Base-by-base conservation (phyloP, 352 stramenopile genomes). In the Blastocystis sp. region DNA sequence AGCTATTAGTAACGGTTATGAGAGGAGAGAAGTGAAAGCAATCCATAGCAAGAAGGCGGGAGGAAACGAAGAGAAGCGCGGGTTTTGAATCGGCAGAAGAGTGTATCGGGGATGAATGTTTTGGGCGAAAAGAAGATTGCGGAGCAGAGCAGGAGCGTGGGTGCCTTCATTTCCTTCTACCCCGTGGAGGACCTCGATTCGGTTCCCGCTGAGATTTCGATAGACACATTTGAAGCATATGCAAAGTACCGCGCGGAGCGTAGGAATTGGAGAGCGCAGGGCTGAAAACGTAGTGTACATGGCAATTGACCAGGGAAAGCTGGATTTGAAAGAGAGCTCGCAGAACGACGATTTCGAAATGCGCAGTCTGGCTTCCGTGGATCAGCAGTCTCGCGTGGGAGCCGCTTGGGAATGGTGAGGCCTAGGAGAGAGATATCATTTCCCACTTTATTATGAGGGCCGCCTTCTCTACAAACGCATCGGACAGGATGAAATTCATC, bases 371-470 rank as follows among this genome's bases (percentile, higher is more conserved):
- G 70, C 70, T 1, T 17, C 17, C 43, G 70, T 81, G 9, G 65
- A 17, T 19, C 19, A 19, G n/a, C 21, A 84, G 34, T 14, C 67
- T 56, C 23, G 38, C 43, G 74, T 84, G 28, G 19, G 38, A 23
- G 2, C 17, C 7, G 14, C 48, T 2, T 19, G 28, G 48, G 19
- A 56, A 48, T 23, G 23, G 14, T 70, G 38, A 52, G 17, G 45
- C 23, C 1, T 52, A 84, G 74, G 74, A 84, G 28, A 53, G 59
- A 43, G 74, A 84, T 67, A 40, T 84, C 17, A 84, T 84, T 28
- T 84, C 74, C 41, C 74, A 84, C 28, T 84, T 84, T 23, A 84
- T 84, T n/a, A 67, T 84, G 56, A 52, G 74, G 17, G 74, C 74
- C 19, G 74, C 74, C 34, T 84, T 84, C 28, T 66, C 56, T 70